phyloP scores from a whole-genome alignment of 768 basidiomycete species.

The Lyophyllum atratum region DNA sequence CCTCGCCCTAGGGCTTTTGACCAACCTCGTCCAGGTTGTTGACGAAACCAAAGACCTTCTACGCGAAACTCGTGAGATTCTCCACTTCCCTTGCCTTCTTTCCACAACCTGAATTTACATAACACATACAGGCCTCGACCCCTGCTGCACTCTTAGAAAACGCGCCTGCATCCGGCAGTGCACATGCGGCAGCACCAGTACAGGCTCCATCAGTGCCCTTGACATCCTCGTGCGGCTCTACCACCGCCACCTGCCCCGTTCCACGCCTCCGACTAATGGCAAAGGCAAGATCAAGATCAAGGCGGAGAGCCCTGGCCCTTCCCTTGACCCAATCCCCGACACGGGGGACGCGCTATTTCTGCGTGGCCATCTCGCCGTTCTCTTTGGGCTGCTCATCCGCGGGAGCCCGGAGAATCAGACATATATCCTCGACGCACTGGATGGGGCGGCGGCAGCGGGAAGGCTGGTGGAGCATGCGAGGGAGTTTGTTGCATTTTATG shows the following conservation, averaged over 20 bases:
- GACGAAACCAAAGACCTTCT: constrained; percentile 47
- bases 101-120: not conserved
- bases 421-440: constrained; percentile 32
- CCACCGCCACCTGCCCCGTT: constrained; percentile 30
- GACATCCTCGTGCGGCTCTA: constrained; percentile 55
- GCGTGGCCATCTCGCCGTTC: constrained; percentile 72
- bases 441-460: constrained; percentile 27
- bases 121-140: constrained; percentile 45
- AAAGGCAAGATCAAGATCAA: constrained; percentile 16
- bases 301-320: constrained; percentile 21
- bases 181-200: constrained; percentile 35
- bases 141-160: constrained; percentile 47
- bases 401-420: constrained; percentile 36
- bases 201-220: constrained; percentile 40
- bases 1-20: constrained; percentile 72
- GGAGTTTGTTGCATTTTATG: constrained; percentile 52
- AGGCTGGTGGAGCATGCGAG: constrained; percentile 44
- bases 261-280: not conserved
- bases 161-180: constrained; percentile 55
- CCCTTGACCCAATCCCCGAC: constrained; percentile 4
- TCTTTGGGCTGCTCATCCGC: constrained; percentile 62
- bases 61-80: constrained; percentile 49
- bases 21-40: constrained; percentile 71
- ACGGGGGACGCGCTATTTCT: constrained; percentile 53
- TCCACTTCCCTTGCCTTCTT: not conserved